Percentiles rank a stretch among this genome's conserved stretches.
phyloP scores from a whole-genome alignment of 2,329 filamentous ascomycete species.

The Penicillium sp. region DNA sequence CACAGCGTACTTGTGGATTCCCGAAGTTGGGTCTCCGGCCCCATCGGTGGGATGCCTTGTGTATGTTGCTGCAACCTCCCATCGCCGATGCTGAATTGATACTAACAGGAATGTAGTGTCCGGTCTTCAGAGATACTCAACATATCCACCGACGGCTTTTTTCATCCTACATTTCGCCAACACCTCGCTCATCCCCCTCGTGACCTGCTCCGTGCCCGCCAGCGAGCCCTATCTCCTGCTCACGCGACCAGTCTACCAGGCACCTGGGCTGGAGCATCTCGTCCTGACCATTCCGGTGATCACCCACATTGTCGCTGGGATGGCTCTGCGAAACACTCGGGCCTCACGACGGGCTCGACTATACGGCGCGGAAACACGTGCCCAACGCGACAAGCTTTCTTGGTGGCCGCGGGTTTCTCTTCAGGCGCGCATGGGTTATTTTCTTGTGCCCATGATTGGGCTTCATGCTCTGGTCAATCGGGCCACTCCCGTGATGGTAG shows the following conservation, averaged over 20 bases:
- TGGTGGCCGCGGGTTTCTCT: constrained; percentile 70
- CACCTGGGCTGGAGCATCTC: constrained; percentile 72
- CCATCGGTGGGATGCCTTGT: constrained; percentile 72
- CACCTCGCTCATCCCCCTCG: constrained; percentile 74
- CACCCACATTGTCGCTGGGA: constrained; percentile 72
- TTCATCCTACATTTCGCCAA: constrained; percentile 74
- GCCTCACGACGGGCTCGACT: constrained; percentile 67
- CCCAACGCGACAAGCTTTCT: constrained; percentile 46
- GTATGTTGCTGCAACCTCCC: constrained; percentile 49
- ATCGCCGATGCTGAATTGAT: not conserved
- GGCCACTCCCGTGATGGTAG: constrained; percentile 67
- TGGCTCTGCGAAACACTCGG: constrained; percentile 72
- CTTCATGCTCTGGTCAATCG: constrained; percentile 76
- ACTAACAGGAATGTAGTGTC: constrained; percentile 53
- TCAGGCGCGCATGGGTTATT: constrained; percentile 70
- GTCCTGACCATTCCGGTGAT: constrained; percentile 72
- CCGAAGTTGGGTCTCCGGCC: constrained; percentile 57
- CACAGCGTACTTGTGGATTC: constrained; percentile 19
- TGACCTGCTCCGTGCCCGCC: constrained; percentile 67
- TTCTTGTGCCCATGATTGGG: constrained; percentile 61
- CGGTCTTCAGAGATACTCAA: constrained; percentile 82
- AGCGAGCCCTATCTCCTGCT: constrained; percentile 86
- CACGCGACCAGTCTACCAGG: constrained; percentile 89
- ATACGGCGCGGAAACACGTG: constrained; percentile 67
- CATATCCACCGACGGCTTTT: constrained; percentile 78